Evolutionary conservation across 371 early-diverging fungal species (phyloP), one percentile per base, ranked within the genome.

Genomic region (Rhizopus microsporus): DNA sequence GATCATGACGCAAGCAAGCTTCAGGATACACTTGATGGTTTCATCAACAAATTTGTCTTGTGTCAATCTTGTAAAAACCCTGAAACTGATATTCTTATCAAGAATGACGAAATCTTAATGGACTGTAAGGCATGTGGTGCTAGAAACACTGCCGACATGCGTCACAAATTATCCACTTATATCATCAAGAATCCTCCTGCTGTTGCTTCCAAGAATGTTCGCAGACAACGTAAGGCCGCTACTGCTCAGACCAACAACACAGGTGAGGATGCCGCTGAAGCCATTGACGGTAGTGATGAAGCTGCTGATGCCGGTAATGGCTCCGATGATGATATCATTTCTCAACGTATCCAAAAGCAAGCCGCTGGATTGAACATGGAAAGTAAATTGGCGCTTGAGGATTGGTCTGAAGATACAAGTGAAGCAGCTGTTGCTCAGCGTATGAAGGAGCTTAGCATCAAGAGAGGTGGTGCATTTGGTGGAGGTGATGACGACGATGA

Each of bases 51-150:
- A 69, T 99, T 94, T 76, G 99, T 99, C 17, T 82, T 99, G 50
- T 99, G 99, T 78, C 85, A 84, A 31, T 81, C 86, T 46, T 99
- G 99, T 85, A 86, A 86, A 60, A 99, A 98, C 78, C 99, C 99
- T 23, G 99, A 99, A 80, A 99, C 99, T 12, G 95, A 96, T 67
- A 83, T 98, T 64, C 84, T 85, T 65, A 59, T 67, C 42, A 59
- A 63, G 16, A 56, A 60, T 35, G 63, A 64, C 34, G 58, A 61
- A 39, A 57, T 69, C 37, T 43, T 54, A 45, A 84, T 90, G 74
- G 85, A 87, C 60, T 91, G 97, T 78, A 91, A 90, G 61, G 99
- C 99, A 3, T 98, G 99, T 69, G 99, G 99, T 59, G 83, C 91
- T 59, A 81, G 88, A 73, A 84, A 83, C 57, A 75, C 81, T 54